Evolutionary conservation across 306 rosid genomes (phyloP), one percentile per base, ranked within the genome.

Genomic region (Crataegus laevigata): DNA sequence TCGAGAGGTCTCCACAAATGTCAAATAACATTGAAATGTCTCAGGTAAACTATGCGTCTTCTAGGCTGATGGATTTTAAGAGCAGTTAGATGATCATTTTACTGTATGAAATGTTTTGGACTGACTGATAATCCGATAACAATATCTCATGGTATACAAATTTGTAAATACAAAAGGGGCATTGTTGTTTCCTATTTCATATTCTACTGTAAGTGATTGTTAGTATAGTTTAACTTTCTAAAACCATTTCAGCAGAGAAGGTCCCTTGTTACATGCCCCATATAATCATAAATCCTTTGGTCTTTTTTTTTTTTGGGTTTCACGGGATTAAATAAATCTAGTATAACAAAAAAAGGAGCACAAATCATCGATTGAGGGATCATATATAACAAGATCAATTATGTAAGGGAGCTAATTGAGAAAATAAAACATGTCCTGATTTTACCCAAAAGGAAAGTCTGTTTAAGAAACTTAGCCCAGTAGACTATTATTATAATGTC

Each of bases 1-100:
- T 92, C 54, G 92, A 90, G 57, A 78, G 65, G 80, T 80, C 84
- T 55, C 85, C 87, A 60, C 91, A 81, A 58, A 74, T 85, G 68
- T 77, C 88, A 73, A 85, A 72, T 82, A 79, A 68, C 74, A 78
- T 32, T 12, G 94, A 90, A 79, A 68, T 88, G 84, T 87, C 86
- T 63, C 91, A 88, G 94, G 97, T 90, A 38, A 84, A 81, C 55
- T 59, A 36, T 38, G 64, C 76, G n/a, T 55, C 42, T 54, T 50
- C 43, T 71, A 12, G 21, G 21, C 29, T 18, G 63, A 52, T 70
- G 68, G 43, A 22, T 71, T 71, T 71, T 13, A 71, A 51, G 45
- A 69, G 62, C 51, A 71, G 22, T 65, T 32, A 21, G 64, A 54
- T 71, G 50, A 54, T n/a, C 2, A 54, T 71, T 42, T 77, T 57